Percentiles rank a stretch among this genome's conserved stretches.
phyloP scores from a whole-genome alignment of 345 rosid genomes.

The Laguncularia racemosa region DNA sequence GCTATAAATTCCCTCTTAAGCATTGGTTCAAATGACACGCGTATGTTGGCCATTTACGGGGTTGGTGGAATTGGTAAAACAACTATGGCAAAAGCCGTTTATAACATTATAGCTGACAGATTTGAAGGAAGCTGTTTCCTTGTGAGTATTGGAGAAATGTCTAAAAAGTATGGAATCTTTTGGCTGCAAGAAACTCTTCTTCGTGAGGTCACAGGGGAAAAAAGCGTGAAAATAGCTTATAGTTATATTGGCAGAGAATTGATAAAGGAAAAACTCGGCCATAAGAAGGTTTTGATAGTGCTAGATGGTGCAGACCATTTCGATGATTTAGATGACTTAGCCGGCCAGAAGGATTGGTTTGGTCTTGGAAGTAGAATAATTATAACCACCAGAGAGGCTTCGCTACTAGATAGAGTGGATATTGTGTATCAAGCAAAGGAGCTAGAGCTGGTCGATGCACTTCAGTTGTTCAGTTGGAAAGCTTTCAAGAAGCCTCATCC shows the following conservation, averaged over 20 bases:
- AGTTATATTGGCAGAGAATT: slow-evolving; percentile 4
- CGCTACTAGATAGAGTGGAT: neutral
- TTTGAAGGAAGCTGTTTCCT: slow-evolving; percentile 34
- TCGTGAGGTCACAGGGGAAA: slow-evolving; percentile 5
- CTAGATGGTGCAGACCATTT: slow-evolving; percentile 19
- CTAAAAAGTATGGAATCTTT: slow-evolving; percentile 4
- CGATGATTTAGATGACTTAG: slow-evolving; percentile 3
- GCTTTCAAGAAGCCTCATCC: slow-evolving; percentile 10
- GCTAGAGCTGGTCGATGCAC: slow-evolving; percentile 9
- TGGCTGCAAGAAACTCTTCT: slow-evolving; percentile 17
- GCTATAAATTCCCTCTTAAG: neutral
- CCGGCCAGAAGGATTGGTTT: slow-evolving; percentile 9
- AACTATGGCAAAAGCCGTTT: slow-evolving; percentile 20
- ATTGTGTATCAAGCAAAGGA: slow-evolving; percentile 2
- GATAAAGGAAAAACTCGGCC: slow-evolving; percentile 5
- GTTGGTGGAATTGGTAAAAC: slow-evolving; percentile 17
- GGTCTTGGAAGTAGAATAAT: slow-evolving; percentile 19
- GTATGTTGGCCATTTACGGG: slow-evolving; percentile 9
- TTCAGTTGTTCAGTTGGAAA: slow-evolving; percentile 14
- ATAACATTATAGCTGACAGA: slow-evolving; percentile 8
- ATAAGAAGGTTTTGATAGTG: slow-evolving; percentile 13
- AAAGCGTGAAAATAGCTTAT: neutral
- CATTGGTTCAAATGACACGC: neutral
- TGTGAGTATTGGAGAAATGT: slow-evolving; percentile 27
- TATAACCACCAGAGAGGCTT: slow-evolving; percentile 11